Conservation (phyloP, 23 red algal genomes). For the Gracilariopsis chorda region DNA sequence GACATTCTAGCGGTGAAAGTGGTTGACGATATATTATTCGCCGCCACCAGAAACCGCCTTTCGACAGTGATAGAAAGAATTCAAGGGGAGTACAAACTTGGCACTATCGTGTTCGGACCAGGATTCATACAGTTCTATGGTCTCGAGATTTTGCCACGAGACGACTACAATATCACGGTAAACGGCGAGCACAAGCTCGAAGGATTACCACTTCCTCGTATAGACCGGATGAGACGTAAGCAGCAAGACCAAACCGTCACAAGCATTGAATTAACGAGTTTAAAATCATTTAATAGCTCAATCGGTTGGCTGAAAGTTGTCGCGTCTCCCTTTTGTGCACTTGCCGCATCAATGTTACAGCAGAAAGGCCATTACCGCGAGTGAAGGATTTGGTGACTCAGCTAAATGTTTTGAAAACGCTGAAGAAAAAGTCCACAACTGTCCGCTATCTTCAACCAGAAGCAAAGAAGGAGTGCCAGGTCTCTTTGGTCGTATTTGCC, state of each 20-base stretch:
- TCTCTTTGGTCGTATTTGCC: not conserved
- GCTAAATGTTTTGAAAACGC: not conserved
- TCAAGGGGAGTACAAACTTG: not conserved
- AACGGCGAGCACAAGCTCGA: not conserved
- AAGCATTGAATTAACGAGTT: conserved; percentile 3
- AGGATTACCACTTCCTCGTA: not conserved
- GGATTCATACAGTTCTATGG: not conserved
- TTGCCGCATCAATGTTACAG: not conserved
- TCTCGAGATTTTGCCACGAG: not conserved
- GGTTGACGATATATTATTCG: conserved; percentile 39
- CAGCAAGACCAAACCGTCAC: not conserved
- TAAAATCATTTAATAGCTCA: conserved; percentile 8
- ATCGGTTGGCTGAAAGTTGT: not conserved
- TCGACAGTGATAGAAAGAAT: not conserved
- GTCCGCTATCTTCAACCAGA: not conserved
- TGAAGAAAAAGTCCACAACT: not conserved
- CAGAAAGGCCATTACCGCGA: not conserved
- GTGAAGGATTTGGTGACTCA: conserved; percentile 2
- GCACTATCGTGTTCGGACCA: conserved; percentile 9
- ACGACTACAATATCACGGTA: not conserved
- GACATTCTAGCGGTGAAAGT: not conserved
- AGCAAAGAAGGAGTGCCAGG: not conserved
- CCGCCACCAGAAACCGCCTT: not conserved
- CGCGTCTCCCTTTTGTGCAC: conserved; percentile 11
- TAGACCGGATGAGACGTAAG: not conserved